Evolutionary conservation across 169 alveolate species (phyloP), one percentile per base, ranked within the genome.

Genomic region (Plasmodium knowlesi): DNA sequence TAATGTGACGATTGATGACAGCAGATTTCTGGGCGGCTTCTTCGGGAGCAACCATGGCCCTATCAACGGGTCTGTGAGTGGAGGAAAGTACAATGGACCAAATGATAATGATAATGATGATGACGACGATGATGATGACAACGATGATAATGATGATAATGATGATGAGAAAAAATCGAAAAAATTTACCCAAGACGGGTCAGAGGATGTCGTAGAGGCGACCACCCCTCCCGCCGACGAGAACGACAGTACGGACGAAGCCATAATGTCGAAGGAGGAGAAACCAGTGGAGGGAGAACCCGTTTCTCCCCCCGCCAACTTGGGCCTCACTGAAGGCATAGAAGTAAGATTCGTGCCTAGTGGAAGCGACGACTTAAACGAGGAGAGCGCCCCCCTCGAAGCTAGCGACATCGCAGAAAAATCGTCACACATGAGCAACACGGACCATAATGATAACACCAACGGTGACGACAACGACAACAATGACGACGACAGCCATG

Each of bases 261-360:
- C 32, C 34, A 61, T 12, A n/a, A 61, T 16, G 14, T n/a, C 74
- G 3, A 12, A 61, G 32, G 41, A 67, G 14, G 76, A 0, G 0
- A 50, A 14, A 0, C 61, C 61, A 50, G 25, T 50, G 19, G 61
- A 50, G 0, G 8, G 25, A 50, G 22, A 1, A 6, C 12, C 61
- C 61, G 22, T 2, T 50, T 12, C 22, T 50, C n/a, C 76, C 28
- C 3, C 37, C 34, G 14, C 32, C 6, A 28, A 78, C 43, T 16
- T 34, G 12, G 41, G 16, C 14, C 37, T n/a, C 5, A 2, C 1
- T 41, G 84, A 30, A 2, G 84, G 50, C 12, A 30, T 79, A 79
- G 84, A 79, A 41, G 50, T 79, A n/a, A 79, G 46, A 41, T 79
- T 41, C 57, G 83, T 76, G 16, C 83, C 39, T 0, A 76, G 46